Base-by-base conservation (phyloP, 805 yeast species). In the Suhomyces prunicola region DNA sequence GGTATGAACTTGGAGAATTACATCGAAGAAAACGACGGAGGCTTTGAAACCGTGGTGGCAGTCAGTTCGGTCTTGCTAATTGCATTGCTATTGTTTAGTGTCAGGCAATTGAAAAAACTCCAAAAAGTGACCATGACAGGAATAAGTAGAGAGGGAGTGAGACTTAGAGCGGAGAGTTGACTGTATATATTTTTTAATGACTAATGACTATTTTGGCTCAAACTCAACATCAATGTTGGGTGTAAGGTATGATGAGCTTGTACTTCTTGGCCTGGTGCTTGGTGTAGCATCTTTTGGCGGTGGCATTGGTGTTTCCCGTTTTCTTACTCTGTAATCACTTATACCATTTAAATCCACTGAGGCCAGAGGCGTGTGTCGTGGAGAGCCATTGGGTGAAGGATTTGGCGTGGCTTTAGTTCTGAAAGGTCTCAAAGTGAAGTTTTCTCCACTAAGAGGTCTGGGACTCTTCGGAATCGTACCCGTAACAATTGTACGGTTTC, bases 1-100 rank as follows among this genome's bases (percentile, higher is more conserved):
- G 99, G 99, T 35, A 94, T 94, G 99, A 94, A 94, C 69, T 74
- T 94, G 67, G 90, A 88, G 63, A 94, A 93, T 70, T 91, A 88
- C 41, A 85, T 94, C 22, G 99, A 94, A 66, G 96, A 91, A 52
- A 73, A 84, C 1, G 79, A 81, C 51, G 78, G 79, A 57, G 97
- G 97, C 31, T 88, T 90, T 64, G 74, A 72, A 54, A 44, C 61
- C 6, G 66, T 73, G 5, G 66, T 83, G 5, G 67, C 77, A 1
- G 55, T 76, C 1, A 73, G 86, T 0, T 72, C 84, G 2, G 63
- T 81, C 8, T 48, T 70, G 3, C 59, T 81, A 35, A 52, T 77
- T 0, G 58, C 73, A 6, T 71, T 91, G 9, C 81, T 90, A 50
- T 64, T 68, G 5, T 69, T 76, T 50, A 81, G 90, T 35, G 71